phyloP scores from a whole-genome alignment of 805 yeast species.

The Sugiyamaella boreocaroliniensis region DNA sequence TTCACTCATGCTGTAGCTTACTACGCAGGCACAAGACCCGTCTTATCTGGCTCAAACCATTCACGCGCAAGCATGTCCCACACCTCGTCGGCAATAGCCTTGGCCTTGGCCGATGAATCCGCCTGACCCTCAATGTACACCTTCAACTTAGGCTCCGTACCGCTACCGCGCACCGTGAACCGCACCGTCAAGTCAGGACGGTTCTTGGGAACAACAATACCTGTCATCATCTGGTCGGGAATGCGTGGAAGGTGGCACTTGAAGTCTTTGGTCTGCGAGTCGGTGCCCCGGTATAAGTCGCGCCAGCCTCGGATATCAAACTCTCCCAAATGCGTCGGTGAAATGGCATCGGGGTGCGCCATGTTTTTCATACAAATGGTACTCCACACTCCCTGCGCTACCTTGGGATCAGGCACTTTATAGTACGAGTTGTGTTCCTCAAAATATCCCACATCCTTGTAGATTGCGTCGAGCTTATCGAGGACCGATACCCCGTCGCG shows the following conservation, averaged over 20 bases:
- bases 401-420: conserved; percentile 46
- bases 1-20: too few relatives aligned
- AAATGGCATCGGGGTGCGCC: conserved; percentile 13
- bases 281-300: conserved; percentile 78
- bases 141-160: conserved; percentile 93
- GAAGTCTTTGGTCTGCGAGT: conserved; percentile 53
- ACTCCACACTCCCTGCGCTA: conserved; percentile 34
- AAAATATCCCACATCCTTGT: conserved; percentile 64
- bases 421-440: conserved; percentile 87
- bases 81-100: conserved; percentile 47
- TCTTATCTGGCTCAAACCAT: conserved; percentile 64
- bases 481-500: conserved; percentile 35
- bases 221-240: conserved; percentile 75
- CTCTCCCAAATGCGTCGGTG: conserved; percentile 49
- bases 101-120: conserved; percentile 41
- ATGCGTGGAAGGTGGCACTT: not conserved
- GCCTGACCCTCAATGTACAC: conserved; percentile 80
- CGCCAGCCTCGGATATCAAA: conserved; percentile 62
- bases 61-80: conserved; percentile 62
- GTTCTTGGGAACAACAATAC: conserved; percentile 31
- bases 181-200: conserved; percentile 41
- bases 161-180: conserved; percentile 88
- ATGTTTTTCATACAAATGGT: not conserved
- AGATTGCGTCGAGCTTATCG: conserved; percentile 52
- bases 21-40: conserved; percentile 30